Base-by-base conservation (phyloP, 2,329 filamentous ascomycete species). In the Fusarium duplospermum region DNA sequence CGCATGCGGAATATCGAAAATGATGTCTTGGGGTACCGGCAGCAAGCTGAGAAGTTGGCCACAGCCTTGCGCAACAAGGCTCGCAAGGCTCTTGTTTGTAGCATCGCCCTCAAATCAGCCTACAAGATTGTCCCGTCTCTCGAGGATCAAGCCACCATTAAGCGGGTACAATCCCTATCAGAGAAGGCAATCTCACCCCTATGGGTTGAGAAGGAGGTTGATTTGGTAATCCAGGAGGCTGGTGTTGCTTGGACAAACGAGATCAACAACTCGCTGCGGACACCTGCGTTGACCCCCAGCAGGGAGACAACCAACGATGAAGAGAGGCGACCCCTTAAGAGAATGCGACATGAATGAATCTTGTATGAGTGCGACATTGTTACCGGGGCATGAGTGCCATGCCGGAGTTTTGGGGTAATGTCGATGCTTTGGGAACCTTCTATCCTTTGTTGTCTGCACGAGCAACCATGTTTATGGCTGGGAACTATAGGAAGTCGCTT, bases 71-170 rank as follows among this genome's bases (percentile, higher is more conserved):
- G 38, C 10, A 36, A 56, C 7, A 66, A 70, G 9, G 29, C 63
- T 1, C 54, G 33, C 2, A 42, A 63, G 5, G 66, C 62, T 9
- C 66, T 61, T 2, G 45, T 74, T 4, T 38, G 33, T 24, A 4
- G 31, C 13, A 27, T 38, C 5, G 73, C 75, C 0, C n/a, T 74
- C 8, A 58, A 59, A 9, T 67, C 68, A 22, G 66, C 68, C 0
- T 67, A 69, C 63, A 62, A 52, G 4, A 10, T 69, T 11, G 13
- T 74, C 0, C 68, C 62, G 3, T 35, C 31, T 2, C 2, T 67
- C 11, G 2, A 47, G 4, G 62, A 74, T 2, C 38, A 66, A 4
- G 33, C 22, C 4, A 33, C 50, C 2, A 54, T 54, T n/a, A 18
- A n/a, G 14, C 47, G 47, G 8, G 27, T 54, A 7, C 27, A 31